phyloP scores from a whole-genome alignment of 495 filamentous ascomycete genomes.

The Penicillium samsonianum region DNA sequence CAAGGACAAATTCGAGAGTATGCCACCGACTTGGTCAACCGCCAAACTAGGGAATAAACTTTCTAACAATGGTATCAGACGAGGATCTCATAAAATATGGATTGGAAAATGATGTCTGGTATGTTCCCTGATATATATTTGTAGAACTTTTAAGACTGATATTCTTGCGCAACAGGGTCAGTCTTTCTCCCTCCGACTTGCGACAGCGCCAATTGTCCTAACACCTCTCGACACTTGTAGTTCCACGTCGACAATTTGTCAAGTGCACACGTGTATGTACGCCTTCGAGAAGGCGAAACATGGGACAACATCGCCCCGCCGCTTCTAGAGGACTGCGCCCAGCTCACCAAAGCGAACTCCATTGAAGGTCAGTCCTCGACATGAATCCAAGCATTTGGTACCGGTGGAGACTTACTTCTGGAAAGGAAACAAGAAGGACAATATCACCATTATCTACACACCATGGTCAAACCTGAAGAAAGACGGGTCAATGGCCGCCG shows the following conservation, averaged over 20 bases:
- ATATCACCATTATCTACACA: conserved; percentile 93
- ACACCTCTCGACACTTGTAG: conserved; percentile 40
- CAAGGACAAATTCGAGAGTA: conserved; percentile 99
- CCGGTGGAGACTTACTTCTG: conserved; percentile 8
- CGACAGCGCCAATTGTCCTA: conserved; percentile 21
- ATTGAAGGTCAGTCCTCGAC: conserved; percentile 71
- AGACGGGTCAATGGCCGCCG: conserved; percentile 91
- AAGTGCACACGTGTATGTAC: conserved; percentile 92
- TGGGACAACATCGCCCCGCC: conserved; percentile 82
- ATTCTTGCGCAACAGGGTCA: conserved; percentile 35
- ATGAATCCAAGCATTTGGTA: not conserved
- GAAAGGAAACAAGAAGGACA: conserved; percentile 95
- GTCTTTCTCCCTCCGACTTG: conserved; percentile 20
- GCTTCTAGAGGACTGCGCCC: conserved; percentile 82
- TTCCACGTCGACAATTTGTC: conserved; percentile 98
- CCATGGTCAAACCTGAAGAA: conserved; percentile 98
- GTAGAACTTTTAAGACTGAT: conserved; percentile 10
- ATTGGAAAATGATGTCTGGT: conserved; percentile 96
- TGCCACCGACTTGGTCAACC: conserved; percentile 28
- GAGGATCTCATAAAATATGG: conserved; percentile 94
- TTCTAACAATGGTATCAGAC: conserved; percentile 57
- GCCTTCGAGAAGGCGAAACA: conserved; percentile 73
- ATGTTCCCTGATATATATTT: conserved; percentile 24
- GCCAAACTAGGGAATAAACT: conserved; percentile 11
- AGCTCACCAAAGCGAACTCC: conserved; percentile 97